Percentiles rank a stretch among this genome's conserved stretches.
phyloP scores from a whole-genome alignment of 768 basidiomycete genomes.

The Phanerodontia chrysosporium region DNA sequence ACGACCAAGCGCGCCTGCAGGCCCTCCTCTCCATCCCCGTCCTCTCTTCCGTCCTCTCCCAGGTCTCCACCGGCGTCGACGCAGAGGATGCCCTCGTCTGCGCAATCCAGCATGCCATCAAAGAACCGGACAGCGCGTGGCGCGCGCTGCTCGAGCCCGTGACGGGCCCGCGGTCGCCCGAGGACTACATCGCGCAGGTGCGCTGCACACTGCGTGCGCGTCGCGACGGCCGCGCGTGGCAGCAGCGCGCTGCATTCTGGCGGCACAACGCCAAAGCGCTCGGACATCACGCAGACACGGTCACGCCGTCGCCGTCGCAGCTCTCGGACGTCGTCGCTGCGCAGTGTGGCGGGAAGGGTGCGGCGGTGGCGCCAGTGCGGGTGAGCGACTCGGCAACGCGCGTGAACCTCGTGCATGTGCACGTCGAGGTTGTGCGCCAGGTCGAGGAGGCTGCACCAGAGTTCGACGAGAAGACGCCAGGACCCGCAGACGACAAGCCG shows the following conservation, averaged over 20 bases:
- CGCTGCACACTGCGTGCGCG: conserved; percentile 21
- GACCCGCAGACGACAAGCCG: neutral
- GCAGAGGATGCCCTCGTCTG: conserved; percentile 19
- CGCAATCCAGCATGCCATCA: conserved; percentile 16
- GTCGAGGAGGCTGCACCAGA: neutral
- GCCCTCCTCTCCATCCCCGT: conserved; percentile 18
- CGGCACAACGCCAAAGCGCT: conserved; percentile 16
- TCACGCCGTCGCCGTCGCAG: conserved; percentile 22
- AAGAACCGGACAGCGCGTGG: conserved; percentile 16
- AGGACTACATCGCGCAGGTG: conserved; percentile 24
- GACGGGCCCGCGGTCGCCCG: conserved; percentile 18
- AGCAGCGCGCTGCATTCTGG: conserved; percentile 20
- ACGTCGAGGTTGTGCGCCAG: neutral
- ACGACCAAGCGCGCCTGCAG: conserved; percentile 16
- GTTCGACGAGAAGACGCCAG: neutral
- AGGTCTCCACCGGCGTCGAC: conserved; percentile 11
- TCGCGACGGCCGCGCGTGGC: conserved; percentile 16
- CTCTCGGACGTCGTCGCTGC: conserved; percentile 14
- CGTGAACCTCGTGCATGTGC: neutral
- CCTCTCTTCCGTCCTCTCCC: conserved; percentile 10
- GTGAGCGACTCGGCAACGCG: conserved; percentile 9
- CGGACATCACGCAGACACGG: conserved; percentile 12
- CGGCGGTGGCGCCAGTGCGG: neutral
- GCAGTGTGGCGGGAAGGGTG: neutral
- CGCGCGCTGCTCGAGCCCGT: conserved; percentile 21